These are phyloP conservation scores for Flaveria bidentis DNA, from an alignment of 129 eudicot genomes.

Conservation along the genomic window DNA sequence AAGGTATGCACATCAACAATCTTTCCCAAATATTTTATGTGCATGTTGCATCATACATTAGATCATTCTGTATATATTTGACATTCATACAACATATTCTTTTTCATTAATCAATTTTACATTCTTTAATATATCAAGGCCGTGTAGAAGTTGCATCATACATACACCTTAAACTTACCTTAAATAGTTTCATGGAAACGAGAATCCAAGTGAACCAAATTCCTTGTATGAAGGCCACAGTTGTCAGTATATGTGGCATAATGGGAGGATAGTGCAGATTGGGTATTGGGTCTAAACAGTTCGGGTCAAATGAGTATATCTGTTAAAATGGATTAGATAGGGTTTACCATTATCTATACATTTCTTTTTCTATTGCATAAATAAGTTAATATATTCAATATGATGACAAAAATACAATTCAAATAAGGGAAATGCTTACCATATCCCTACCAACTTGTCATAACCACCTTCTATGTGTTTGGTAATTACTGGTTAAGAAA, in stretches of 20 bases:
- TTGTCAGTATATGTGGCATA: not conserved
- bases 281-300: not conserved
- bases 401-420: not conserved
- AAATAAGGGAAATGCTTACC: not conserved
- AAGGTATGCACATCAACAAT: conserved; percentile 51
- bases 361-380: not conserved
- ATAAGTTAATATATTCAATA: not conserved
- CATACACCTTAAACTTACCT: not conserved
- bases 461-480: not conserved
- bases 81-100: conserved; percentile 5
- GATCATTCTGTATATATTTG: not conserved
- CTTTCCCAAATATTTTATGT: not conserved
- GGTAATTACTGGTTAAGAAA: not conserved
- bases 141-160: not conserved
- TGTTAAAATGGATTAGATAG: not conserved
- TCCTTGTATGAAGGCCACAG: not conserved
- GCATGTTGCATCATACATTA: conserved; percentile 24
- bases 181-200: not conserved
- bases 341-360: not conserved
- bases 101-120: conserved; percentile 11
- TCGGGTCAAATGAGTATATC: not conserved
- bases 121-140: conserved; percentile 4
- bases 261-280: not conserved
- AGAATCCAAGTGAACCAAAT: not conserved
- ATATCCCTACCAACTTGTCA: not conserved